Conservation (phyloP, 768 basidiomycete species). For the Agaricus bisporus region DNA sequence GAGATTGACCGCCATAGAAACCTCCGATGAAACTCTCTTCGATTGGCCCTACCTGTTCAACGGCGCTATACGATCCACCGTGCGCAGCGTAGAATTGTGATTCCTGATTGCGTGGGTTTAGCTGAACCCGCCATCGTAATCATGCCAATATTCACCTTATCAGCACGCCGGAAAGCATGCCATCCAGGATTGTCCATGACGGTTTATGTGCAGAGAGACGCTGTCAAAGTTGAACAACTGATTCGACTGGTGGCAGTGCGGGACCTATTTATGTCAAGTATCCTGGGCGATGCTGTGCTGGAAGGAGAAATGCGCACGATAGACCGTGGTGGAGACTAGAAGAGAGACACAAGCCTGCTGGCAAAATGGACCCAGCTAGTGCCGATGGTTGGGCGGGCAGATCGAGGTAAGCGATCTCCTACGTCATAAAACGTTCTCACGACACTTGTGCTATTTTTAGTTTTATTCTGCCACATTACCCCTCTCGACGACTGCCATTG, state of each 20-base stretch:
- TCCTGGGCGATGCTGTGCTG: background rate
- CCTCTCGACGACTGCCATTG: too few relatives aligned
- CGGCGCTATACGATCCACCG: slow-evolving; percentile 46
- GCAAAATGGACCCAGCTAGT: too few relatives aligned
- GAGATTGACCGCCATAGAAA: slow-evolving; percentile 28
- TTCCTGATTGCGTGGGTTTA: slow-evolving; percentile 21
- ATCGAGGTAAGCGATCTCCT: too few relatives aligned
- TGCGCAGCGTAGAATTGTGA: slow-evolving; percentile 24
- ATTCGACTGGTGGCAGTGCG: background rate
- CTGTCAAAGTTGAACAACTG: background rate
- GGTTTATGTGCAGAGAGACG: background rate
- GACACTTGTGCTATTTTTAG: too few relatives aligned
- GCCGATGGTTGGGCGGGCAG: too few relatives aligned
- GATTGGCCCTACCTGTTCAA: slow-evolving; percentile 55
- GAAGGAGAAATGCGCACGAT: too few relatives aligned
- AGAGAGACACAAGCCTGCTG: too few relatives aligned
- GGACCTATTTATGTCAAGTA: background rate
- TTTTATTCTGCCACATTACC: too few relatives aligned
- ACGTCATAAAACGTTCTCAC: too few relatives aligned
- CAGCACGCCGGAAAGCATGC: slow-evolving; percentile 61
- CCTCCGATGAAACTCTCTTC: slow-evolving; percentile 59
- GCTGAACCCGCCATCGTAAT: background rate
- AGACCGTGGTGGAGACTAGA: too few relatives aligned
- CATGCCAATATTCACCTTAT: slow-evolving; percentile 32
- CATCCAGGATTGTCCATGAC: slow-evolving; percentile 75